These are phyloP conservation scores for Podila verticillata DNA, from an alignment of 192 early-diverging fungal genomes.

Conservation along the genomic window DNA sequence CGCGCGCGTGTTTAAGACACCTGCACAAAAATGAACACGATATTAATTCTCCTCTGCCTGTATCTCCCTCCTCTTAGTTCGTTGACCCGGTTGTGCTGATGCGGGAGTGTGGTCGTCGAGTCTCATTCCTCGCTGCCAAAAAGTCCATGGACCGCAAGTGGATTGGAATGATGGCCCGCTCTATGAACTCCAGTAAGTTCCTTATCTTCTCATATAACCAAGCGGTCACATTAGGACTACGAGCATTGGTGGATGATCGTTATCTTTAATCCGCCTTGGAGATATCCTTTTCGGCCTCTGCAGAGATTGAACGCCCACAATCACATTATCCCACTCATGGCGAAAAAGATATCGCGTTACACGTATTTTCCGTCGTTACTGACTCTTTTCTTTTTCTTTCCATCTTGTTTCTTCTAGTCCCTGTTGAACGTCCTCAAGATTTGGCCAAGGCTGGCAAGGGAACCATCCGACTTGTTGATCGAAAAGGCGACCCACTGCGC, in stretches of 20 bases:
- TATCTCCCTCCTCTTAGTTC: constrained; percentile 66
- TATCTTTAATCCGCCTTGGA: not conserved
- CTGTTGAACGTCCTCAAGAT: constrained; percentile 95
- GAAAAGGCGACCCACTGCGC: constrained; percentile 71
- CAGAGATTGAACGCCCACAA: not conserved
- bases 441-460: constrained; percentile 79
- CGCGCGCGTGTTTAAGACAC: not conserved
- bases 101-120: constrained; percentile 78
- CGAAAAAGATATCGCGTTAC: not conserved
- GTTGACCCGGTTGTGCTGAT: constrained; percentile 94
- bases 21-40: not conserved
- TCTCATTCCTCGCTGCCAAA: constrained; percentile 84
- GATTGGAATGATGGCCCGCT: constrained; percentile 84
- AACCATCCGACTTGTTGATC: constrained; percentile 71
- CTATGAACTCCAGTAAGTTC: constrained; percentile 79
- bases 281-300: not conserved
- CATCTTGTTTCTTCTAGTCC: constrained; percentile 64
- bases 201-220: constrained; percentile 63
- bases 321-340: not conserved
- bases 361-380: not conserved
- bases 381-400: not conserved
- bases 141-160: constrained; percentile 87
- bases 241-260: not conserved
- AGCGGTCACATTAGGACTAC: not conserved
- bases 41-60: too few relatives aligned